phyloP scores from a whole-genome alignment of 805 yeast genomes.

The Candida orba region DNA sequence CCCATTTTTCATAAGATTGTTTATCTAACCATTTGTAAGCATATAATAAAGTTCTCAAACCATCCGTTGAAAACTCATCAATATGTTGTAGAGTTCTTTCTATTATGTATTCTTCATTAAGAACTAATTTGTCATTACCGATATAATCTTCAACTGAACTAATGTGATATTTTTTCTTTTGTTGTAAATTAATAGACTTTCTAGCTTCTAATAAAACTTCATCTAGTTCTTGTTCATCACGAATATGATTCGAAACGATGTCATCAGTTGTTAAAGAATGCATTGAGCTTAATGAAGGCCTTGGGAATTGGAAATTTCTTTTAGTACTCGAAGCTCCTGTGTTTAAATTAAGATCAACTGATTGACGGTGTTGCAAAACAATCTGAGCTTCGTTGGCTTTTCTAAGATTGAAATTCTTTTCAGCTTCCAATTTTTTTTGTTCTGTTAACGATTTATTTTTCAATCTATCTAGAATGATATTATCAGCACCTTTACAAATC shows the following conservation, averaged over 20 bases:
- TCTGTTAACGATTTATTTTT: conserved; percentile 51
- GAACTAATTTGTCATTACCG: conserved; percentile 48
- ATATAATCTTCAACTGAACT: conserved; percentile 27
- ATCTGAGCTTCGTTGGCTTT: conserved; percentile 72
- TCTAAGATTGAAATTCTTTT: conserved; percentile 50
- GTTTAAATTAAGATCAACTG: conserved; percentile 29
- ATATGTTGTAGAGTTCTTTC: conserved; percentile 85
- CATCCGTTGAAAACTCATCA: conserved; percentile 93
- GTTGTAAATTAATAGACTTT: conserved; percentile 53
- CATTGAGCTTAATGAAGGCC: conserved; percentile 23
- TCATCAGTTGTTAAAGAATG: conserved; percentile 33
- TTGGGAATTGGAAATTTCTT: conserved; percentile 24
- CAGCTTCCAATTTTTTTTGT: conserved; percentile 57
- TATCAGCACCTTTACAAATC: conserved; percentile 95
- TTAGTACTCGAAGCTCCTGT: conserved; percentile 21
- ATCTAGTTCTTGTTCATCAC: conserved; percentile 45
- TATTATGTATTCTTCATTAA: conserved; percentile 68
- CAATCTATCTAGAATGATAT: conserved; percentile 72
- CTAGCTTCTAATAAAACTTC: conserved; percentile 47
- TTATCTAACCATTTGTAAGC: conserved; percentile 65
- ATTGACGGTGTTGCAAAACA: conserved; percentile 51
- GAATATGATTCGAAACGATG: conserved; percentile 33
- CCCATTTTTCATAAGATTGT: conserved; percentile 61
- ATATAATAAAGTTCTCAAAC: conserved; percentile 83
- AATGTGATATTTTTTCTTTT: conserved; percentile 43